Conservation (phyloP, 164 flowering plant species). For the Vitis amurensis region DNA sequence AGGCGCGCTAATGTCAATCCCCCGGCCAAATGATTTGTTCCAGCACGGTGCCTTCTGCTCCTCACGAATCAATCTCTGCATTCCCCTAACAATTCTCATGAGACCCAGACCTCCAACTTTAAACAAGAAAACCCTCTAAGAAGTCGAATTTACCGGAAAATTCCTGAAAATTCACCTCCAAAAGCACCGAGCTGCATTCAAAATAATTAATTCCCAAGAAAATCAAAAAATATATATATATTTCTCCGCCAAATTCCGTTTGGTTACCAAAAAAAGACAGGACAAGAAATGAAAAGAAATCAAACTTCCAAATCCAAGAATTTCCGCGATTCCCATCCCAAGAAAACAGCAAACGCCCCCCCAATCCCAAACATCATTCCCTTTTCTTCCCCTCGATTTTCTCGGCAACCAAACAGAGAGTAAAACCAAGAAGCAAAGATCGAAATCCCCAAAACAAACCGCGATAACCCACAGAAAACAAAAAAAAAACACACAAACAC, state of each 20-base stretch:
- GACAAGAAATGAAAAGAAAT: not conserved
- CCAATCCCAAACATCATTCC: not conserved
- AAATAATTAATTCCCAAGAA: slow-evolving; percentile 10
- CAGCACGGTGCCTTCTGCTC: slow-evolving; percentile 54
- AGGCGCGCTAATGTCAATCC: slow-evolving; percentile 70
- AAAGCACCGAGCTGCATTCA: slow-evolving; percentile 27
- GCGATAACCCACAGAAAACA: too few species aligned
- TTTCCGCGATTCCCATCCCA: not conserved
- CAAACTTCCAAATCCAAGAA: not conserved
- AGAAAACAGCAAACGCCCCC: not conserved
- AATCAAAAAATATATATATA: slow-evolving; percentile 8
- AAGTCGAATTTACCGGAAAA: slow-evolving; percentile 26
- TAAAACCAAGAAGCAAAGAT: not conserved
- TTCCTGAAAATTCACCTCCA: slow-evolving; percentile 18
- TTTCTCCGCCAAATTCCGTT: slow-evolving; percentile 1
- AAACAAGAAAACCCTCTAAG: slow-evolving; percentile 41
- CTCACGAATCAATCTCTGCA: slow-evolving; percentile 78
- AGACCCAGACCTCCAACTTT: slow-evolving; percentile 55
- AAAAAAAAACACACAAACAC: not conserved
- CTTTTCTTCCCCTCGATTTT: not conserved
- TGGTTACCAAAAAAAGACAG: not conserved
- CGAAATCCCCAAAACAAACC: not conserved
- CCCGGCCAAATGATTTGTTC: slow-evolving; percentile 60
- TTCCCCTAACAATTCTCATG: slow-evolving; percentile 99
- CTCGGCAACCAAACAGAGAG: not conserved